Evolutionary conservation across 805 yeast species (phyloP), one percentile per base, ranked within the genome.

Genomic region (Saturnispora serradocipensis): DNA sequence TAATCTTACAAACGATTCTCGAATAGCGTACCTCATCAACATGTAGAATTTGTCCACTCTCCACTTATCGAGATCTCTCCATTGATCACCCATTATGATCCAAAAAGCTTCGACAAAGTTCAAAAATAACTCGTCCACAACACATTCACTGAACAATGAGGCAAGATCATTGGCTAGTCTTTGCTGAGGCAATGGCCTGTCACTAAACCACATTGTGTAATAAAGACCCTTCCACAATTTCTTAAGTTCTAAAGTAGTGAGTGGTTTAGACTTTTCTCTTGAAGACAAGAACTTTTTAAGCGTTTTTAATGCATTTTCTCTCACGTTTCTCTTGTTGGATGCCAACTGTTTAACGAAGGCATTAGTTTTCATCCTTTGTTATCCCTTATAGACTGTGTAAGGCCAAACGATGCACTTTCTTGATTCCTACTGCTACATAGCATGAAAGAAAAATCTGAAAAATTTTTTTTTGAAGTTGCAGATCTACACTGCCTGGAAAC

Each of bases 151-250:
- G 54, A 72, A 80, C 25, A 70, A 75, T 66, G 10, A 58, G 46
- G 91, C 95, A 55, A 93, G 71, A 43, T 78, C 81, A 46, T 75
- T 77, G 2, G 96, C 95, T 38, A 93, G 71, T 53, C 82, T 71
- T 67, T 89, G 96, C 68, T 93, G 99, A 24, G 96, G 93, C 60
- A 85, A 75, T 27, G 97, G 96, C 63, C 90, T 80, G 67, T 93
- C 99, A 64, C 95, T 79, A 70, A 85, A 88, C 98, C 99, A 93
- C 96, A 93, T 88, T 10, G 96, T 80, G 64, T 75, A 93, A 68
- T 84, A 93, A 40, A 93, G 74, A n/a, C 98, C 99, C 68, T 87
- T 89, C 97, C 99, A 93, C 54, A 93, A 71, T 65, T 91, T 90
- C 58, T 86, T 86, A 56, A 81, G 72, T 49, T 88, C 93, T 39